Evolutionary conservation across 257 asterid genomes (phyloP).

Genomic region (Solanum pimpinellifolium): DNA sequence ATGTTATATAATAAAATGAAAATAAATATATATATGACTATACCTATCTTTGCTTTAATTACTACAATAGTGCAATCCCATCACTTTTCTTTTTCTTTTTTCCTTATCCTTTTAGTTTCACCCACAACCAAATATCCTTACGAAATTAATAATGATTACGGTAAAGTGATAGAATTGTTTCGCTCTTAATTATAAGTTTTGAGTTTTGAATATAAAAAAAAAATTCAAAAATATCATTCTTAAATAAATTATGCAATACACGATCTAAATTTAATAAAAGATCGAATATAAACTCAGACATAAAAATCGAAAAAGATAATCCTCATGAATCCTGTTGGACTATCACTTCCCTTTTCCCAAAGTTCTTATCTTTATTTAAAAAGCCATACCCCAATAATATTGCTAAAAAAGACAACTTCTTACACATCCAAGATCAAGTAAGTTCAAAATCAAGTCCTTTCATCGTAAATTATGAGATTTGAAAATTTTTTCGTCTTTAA

Average conservation of each 20-base stretch:
- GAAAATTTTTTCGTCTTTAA: no score
- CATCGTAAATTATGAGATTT: background rate
- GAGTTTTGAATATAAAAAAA: no score
- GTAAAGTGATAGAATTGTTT: accelerated
- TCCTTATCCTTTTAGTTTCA: slow-evolving; percentile 15
- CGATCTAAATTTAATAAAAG: no score
- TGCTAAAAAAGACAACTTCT: slow-evolving; percentile 1
- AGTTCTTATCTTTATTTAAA: background rate
- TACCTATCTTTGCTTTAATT: slow-evolving; percentile 1
- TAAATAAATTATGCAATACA: accelerated
- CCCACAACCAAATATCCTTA: slow-evolving; percentile 1
- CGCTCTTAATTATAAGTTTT: accelerated
- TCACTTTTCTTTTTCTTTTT: slow-evolving; percentile 8
- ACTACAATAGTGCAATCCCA: slow-evolving; percentile 2
- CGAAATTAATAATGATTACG: background rate
- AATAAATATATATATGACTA: background rate
- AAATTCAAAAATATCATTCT: accelerated
- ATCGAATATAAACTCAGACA: no score
- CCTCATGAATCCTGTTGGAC: background rate
- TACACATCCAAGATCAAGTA: background rate
- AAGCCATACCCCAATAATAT: background rate
- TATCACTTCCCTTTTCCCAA: background rate
- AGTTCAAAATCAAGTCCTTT: background rate
- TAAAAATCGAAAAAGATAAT: no score
- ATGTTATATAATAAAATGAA: background rate